These are phyloP conservation scores for Pyrenophora seminiperda DNA, from an alignment of 2,329 filamentous ascomycete genomes.

Conservation along the genomic window DNA sequence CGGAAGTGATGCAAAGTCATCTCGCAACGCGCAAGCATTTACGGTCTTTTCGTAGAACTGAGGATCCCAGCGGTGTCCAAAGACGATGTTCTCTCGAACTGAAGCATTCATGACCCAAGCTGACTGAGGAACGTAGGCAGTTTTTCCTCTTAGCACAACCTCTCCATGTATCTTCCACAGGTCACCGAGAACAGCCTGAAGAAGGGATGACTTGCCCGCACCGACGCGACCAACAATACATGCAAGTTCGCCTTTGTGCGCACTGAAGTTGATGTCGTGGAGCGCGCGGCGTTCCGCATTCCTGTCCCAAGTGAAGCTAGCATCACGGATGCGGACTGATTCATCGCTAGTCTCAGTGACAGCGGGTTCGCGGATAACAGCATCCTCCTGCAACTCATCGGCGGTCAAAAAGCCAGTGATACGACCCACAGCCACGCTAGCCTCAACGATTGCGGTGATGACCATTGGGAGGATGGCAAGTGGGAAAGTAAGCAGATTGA, in stretches of 20 bases:
- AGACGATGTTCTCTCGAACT: conserved; percentile 95
- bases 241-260: conserved; percentile 88
- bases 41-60: conserved; percentile 93
- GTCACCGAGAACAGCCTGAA: conserved; percentile 87
- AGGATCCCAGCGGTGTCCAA: conserved; percentile 91
- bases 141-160: conserved; percentile 78
- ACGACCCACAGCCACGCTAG: conserved; percentile 86
- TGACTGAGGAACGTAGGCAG: conserved; percentile 91
- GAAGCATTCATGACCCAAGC: conserved; percentile 98
- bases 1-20: conserved; percentile 89
- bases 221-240: conserved; percentile 96
- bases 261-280: conserved; percentile 83
- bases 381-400: conserved; percentile 87
- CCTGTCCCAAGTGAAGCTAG: conserved; percentile 93
- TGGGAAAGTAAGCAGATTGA: conserved; percentile 95
- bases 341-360: conserved; percentile 82
- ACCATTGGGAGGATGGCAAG: conserved; percentile 96
- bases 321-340: conserved; percentile 80
- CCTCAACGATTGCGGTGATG: conserved; percentile 94
- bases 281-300: conserved; percentile 71
- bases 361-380: conserved; percentile 71
- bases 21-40: conserved; percentile 84
- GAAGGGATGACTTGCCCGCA: conserved; percentile 88
- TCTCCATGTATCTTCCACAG: conserved; percentile 86
- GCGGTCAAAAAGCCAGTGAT: conserved; percentile 83